Conservation (phyloP, 2,329 filamentous ascomycete species). For the Dothiorella sarmentorum region DNA sequence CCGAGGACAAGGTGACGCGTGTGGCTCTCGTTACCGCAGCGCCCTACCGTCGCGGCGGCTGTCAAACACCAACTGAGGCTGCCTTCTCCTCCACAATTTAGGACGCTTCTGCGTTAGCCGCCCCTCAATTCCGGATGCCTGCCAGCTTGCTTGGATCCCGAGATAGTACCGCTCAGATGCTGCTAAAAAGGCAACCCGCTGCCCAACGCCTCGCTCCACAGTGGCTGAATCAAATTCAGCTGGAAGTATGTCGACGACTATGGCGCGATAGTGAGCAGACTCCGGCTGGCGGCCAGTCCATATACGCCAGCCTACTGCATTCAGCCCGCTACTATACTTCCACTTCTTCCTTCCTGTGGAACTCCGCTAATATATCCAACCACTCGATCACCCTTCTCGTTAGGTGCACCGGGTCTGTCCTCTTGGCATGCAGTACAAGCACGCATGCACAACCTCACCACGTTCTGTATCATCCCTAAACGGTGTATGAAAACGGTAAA, state of each 20-base stretch:
- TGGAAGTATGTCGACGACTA: too few species aligned
- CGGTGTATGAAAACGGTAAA: constrained; percentile 12
- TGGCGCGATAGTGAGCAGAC: background rate
- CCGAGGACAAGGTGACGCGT: background rate
- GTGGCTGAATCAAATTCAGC: background rate
- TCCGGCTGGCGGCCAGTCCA: background rate
- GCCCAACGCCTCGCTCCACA: background rate
- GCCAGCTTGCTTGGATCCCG: background rate
- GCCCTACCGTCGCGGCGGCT: background rate
- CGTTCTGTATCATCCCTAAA: background rate
- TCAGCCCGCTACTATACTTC: background rate
- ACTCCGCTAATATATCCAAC: background rate
- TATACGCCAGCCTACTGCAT: background rate
- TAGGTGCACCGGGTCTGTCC: background rate
- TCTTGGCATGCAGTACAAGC: constrained; percentile 12
- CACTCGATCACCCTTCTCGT: background rate
- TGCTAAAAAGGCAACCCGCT: background rate
- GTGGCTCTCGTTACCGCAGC: constrained; percentile 6
- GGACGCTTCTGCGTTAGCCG: background rate
- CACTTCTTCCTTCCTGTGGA: background rate
- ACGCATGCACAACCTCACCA: background rate
- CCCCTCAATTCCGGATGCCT: too few species aligned
- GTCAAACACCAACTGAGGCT: background rate
- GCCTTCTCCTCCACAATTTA: background rate
- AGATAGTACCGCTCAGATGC: background rate